Evolutionary conservation across 2,329 filamentous ascomycete genomes (phyloP), one percentile per base, ranked within the genome.

Genomic region (Stachybotrys echinatus): DNA sequence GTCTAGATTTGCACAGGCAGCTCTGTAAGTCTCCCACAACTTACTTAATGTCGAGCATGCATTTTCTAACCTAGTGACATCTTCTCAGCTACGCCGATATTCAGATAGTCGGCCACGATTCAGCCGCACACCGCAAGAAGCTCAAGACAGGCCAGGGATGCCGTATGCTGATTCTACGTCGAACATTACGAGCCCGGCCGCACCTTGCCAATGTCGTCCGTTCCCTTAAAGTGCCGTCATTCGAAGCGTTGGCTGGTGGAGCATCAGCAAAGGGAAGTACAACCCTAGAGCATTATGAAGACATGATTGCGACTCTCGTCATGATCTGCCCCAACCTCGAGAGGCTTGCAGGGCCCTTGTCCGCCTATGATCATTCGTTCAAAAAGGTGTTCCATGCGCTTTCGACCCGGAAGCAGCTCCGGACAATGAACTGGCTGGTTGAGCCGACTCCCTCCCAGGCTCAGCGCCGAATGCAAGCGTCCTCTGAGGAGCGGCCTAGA

Each of bases 301-400:
- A 83, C 55, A 62, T 81, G 3, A 71, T 84, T 2, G 81, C 82
- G 0, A 77, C 82, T 5, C 65, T 86, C 21, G 71, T 86, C 50
- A 83, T 84, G 81, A 76, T 80, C 0, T 86, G 82, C 50, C 83
- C 83, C 3, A 85, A 85, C 54, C 68, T 87, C 12, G 82, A 86
- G 64, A 71, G 74, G 46, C 66, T 86, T 6, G 66, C 74, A 12
- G 81, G 82, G 1, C 76, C 79, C 38, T 72, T 79, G 49, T 72
- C 75, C 3, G 63, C 66, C 4, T 83, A 84, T 59, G 70, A 77
- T 49, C 78, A 83, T 62, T 71, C 73, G 2, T 83, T 79, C 56
- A 77, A 72, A 60, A 74, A 76, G 44, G 68, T 83, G 10, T 76
- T 80, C 50, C 76, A 86, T 52, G 81, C 83, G 0, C 61, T 87